phyloP scores from a whole-genome alignment of 257 asterid species.

The Petunia axillaris region DNA sequence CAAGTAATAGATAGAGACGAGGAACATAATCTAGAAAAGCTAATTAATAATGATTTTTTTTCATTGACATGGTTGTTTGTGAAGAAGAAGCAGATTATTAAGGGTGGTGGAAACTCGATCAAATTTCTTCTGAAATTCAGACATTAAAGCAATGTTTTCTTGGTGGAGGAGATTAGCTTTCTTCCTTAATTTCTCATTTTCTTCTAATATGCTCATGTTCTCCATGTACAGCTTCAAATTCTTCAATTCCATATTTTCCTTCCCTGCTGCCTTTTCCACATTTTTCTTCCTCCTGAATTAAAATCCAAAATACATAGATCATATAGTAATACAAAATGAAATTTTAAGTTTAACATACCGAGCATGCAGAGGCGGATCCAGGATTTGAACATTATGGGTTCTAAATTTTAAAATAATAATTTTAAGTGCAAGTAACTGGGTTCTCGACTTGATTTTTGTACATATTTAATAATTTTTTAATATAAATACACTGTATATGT shows the following conservation, averaged over 20 bases:
- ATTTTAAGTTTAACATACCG: background rate
- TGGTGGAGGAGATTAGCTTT: slow-evolving; percentile 66
- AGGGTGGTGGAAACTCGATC: background rate
- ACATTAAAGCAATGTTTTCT: slow-evolving; percentile 66
- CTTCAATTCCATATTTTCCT: slow-evolving; percentile 47
- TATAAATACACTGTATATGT: too few species aligned
- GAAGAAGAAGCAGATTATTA: background rate
- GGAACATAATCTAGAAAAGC: slow-evolving; percentile 16
- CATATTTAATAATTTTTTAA: too few species aligned
- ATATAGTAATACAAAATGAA: background rate
- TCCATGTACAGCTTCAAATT: slow-evolving; percentile 76
- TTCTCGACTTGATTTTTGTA: too few species aligned
- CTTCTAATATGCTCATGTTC: slow-evolving; percentile 67
- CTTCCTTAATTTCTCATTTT: slow-evolving; percentile 67
- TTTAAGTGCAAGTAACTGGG: too few species aligned
- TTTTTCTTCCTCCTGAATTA: slow-evolving; percentile 36
- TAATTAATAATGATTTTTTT: background rate
- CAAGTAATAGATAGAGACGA: too few species aligned
- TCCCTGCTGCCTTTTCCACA: slow-evolving; percentile 37
- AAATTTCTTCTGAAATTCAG: slow-evolving; percentile 46
- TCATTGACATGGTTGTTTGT: slow-evolving; percentile 18
- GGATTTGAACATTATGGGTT: too few species aligned
- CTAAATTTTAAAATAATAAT: too few species aligned
- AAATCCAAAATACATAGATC: background rate
- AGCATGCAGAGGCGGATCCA: too few species aligned